Evolutionary conservation across 768 basidiomycete species (phyloP).

Genomic region (Suillus subluteus): DNA sequence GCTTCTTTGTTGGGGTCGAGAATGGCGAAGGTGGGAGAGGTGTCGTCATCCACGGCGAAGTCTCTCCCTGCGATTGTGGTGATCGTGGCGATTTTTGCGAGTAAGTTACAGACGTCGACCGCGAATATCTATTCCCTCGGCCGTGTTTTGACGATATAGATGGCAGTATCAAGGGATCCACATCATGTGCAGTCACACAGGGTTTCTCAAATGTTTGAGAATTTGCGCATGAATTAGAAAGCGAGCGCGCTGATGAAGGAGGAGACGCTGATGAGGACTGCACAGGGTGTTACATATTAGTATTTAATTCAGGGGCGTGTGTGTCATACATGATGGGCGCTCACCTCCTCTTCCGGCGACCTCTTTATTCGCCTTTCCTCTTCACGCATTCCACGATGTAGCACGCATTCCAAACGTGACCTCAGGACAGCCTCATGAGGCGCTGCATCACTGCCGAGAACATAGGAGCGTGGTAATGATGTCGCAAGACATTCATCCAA

Average conservation of each 20-base stretch:
- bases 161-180: conserved; percentile 14
- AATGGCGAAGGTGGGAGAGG: conserved; percentile 35
- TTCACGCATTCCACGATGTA: conserved; percentile 35
- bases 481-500: conserved; percentile 24
- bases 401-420: conserved; percentile 54
- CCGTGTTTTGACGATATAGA: conserved; percentile 8
- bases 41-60: conserved; percentile 33
- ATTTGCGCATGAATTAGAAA: conserved; percentile 25
- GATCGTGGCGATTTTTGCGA: conserved; percentile 20
- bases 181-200: conserved; percentile 25
- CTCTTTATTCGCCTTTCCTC: conserved; percentile 15
- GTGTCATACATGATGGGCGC: conserved; percentile 12
- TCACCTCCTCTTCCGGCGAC: conserved; percentile 28
- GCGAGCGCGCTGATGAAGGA: conserved; percentile 34
- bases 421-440: conserved; percentile 60
- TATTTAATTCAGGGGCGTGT: conserved; percentile 1
- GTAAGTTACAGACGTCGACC: conserved; percentile 20
- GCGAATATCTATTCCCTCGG: conserved; percentile 17
- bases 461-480: conserved; percentile 22
- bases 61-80: conserved; percentile 21
- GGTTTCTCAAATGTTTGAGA: conserved; percentile 34
- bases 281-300: conserved; percentile 11
- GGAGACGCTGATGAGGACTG: conserved; percentile 32
- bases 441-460: conserved; percentile 28
- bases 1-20: conserved; percentile 32